These are phyloP conservation scores for Flueggea neowawraea DNA, from an alignment of 441 rosid species.

Conservation along the genomic window DNA sequence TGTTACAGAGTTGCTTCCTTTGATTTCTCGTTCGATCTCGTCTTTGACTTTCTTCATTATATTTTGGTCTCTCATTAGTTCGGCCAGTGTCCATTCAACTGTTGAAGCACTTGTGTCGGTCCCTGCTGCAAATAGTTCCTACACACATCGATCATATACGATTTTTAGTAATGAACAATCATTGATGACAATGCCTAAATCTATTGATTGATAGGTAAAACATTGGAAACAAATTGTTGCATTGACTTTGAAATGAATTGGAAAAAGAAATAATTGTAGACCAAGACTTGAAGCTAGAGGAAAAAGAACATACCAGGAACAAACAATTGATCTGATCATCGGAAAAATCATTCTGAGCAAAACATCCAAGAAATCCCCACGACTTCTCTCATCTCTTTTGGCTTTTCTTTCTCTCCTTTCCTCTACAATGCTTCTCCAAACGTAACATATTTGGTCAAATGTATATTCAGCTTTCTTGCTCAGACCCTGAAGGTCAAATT, in stretches of 20 bases:
- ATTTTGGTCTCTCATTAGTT: conserved; percentile 13
- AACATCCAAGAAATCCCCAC: conserved; percentile 25
- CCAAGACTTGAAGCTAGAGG: too few species aligned
- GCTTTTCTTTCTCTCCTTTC: conserved; percentile 19
- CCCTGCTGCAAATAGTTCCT: conserved; percentile 28
- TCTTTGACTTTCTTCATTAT: conserved; percentile 13
- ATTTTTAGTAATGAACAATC: too few species aligned
- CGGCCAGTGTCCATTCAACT: conserved; percentile 24
- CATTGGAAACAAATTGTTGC: too few species aligned
- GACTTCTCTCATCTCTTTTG: too few species aligned
- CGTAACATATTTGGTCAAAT: conserved; percentile 2
- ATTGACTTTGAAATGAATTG: too few species aligned
- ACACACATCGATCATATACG: background rate
- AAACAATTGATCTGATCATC: conserved; percentile 28
- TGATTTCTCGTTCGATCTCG: conserved; percentile 11
- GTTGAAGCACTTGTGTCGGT: conserved; percentile 16
- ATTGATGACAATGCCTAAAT: too few species aligned
- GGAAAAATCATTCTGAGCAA: conserved; percentile 20
- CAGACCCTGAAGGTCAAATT: conserved; percentile 30
- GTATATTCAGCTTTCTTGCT: background rate
- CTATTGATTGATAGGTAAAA: too few species aligned
- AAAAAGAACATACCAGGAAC: conserved; percentile 5
- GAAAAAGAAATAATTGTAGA: too few species aligned
- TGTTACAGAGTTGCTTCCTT: conserved; percentile 14
- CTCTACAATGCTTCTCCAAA: conserved; percentile 21